Evolutionary conservation across 2,329 filamentous ascomycete genomes (phyloP).

Genomic region (Xylariales sp.): DNA sequence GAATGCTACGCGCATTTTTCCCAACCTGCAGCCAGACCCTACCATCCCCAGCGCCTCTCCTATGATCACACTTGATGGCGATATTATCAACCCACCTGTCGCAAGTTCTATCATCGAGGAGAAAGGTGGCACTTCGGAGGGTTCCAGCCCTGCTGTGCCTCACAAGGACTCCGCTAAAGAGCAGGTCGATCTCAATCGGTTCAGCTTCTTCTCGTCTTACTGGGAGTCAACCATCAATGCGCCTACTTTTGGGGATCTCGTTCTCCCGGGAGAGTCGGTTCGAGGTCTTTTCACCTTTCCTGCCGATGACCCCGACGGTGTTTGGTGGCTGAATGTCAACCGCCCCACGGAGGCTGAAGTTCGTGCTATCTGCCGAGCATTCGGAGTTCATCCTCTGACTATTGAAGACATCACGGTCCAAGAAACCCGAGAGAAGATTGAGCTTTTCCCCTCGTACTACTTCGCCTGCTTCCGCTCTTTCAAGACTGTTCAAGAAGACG

Average conservation of each 20-base stretch:
- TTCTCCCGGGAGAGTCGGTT: slow-evolving; percentile 86
- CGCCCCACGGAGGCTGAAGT: slow-evolving; percentile 88
- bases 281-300: slow-evolving; percentile 76
- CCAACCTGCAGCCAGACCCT: slow-evolving; percentile 50
- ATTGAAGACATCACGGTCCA: slow-evolving; percentile 95
- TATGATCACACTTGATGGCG: slow-evolving; percentile 49
- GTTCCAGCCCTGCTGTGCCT: slow-evolving; percentile 21
- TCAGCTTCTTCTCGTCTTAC: slow-evolving; percentile 95
- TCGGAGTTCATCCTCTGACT: slow-evolving; percentile 91
- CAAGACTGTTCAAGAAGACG: slow-evolving; percentile 70
- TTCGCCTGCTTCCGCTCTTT: slow-evolving; percentile 98
- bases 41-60: slow-evolving; percentile 19
- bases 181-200: slow-evolving; percentile 66
- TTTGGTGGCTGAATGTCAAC: slow-evolving; percentile 98
- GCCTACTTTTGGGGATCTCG: slow-evolving; percentile 78
- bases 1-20: slow-evolving; percentile 49
- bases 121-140: slow-evolving; percentile 29
- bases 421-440: slow-evolving; percentile 96
- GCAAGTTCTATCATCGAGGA: slow-evolving; percentile 42
- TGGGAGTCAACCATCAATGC: slow-evolving; percentile 92
- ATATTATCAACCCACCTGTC: slow-evolving; percentile 51
- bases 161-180: slow-evolving; percentile 32
- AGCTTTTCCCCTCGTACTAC: slow-evolving; percentile 96
- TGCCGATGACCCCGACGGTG: slow-evolving; percentile 64
- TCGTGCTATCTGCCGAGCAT: slow-evolving; percentile 83